Percentiles rank a stretch among this genome's conserved stretches.
Conservation (phyloP, 164 flowering plant genomes). For the Umbilicus rupestris region DNA sequence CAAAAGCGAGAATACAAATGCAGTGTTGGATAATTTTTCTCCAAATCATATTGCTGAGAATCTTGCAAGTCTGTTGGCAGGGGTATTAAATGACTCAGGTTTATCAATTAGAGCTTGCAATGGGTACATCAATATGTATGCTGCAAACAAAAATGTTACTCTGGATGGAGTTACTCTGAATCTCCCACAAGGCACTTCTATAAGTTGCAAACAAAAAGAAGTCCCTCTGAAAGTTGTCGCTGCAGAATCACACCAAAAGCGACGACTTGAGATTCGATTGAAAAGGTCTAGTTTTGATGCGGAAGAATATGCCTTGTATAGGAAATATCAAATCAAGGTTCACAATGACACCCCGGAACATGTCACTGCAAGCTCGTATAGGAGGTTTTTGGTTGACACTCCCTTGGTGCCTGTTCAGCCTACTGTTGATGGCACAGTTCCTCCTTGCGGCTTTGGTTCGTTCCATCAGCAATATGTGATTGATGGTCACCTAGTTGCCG, state of each 20-base stretch:
- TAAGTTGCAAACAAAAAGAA: slow-evolving; percentile 18
- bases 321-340: slow-evolving; percentile 66
- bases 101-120: slow-evolving; percentile 60
- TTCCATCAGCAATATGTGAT: slow-evolving; percentile 89
- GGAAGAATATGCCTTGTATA: slow-evolving; percentile 73
- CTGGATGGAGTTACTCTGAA: slow-evolving; percentile 14
- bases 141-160: slow-evolving; percentile 18
- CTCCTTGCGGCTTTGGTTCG: slow-evolving; percentile 95
- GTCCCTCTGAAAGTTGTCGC: slow-evolving; percentile 15
- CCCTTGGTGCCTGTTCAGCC: slow-evolving; percentile 67
- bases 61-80: slow-evolving; percentile 29
- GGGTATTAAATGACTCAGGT: slow-evolving; percentile 23
- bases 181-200: slow-evolving; percentile 14
- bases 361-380: slow-evolving; percentile 58
- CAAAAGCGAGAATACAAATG: slow-evolving; percentile 3
- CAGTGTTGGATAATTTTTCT: slow-evolving; percentile 16
- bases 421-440: slow-evolving; percentile 46
- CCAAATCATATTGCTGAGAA: slow-evolving; percentile 55
- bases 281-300: slow-evolving; percentile 81
- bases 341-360: slow-evolving; percentile 68
- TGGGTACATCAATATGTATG: slow-evolving; percentile 78
- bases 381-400: slow-evolving; percentile 68
- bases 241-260: slow-evolving; percentile 24
- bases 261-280: slow-evolving; percentile 62
- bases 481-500: slow-evolving; percentile 86